phyloP scores from a whole-genome alignment of 1,284 basidiomycete species.

The Cutaneotrichosporon mucoides region DNA sequence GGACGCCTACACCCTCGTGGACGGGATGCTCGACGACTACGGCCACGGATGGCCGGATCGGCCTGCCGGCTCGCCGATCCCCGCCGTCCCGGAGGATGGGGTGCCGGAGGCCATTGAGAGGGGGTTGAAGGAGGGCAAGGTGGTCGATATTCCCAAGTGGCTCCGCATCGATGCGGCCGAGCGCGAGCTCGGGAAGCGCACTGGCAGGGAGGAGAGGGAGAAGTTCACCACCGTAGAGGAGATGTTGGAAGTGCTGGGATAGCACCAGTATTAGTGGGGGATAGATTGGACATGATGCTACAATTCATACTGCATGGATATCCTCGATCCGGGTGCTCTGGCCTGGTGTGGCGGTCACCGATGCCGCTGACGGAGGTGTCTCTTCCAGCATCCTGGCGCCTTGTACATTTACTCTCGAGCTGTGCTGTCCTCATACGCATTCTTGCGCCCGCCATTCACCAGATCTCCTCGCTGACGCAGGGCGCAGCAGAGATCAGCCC shows the following conservation, averaged over 20 bases:
- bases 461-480: too few relatives aligned
- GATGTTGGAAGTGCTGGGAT: conserved; percentile 51
- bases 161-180: conserved; percentile 39
- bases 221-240: conserved; percentile 55
- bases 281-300: neutral
- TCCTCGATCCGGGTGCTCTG: too few relatives aligned
- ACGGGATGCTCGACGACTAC: conserved; percentile 37
- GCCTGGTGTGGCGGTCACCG: too few relatives aligned
- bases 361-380: too few relatives aligned
- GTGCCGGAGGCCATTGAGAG: conserved; percentile 26
- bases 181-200: conserved; percentile 23
- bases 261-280: conserved; percentile 9
- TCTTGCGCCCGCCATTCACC: too few relatives aligned
- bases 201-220: conserved; percentile 35
- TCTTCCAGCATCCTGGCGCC: too few relatives aligned
- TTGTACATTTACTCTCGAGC: too few relatives aligned
- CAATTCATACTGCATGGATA: too few relatives aligned
- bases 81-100: conserved; percentile 22
- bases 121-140: conserved; percentile 24
- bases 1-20: conserved; percentile 65
- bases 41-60: conserved; percentile 3
- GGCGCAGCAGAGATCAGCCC: too few relatives aligned
- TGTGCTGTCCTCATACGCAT: too few relatives aligned
- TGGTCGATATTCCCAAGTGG: conserved; percentile 42
- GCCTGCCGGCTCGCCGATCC: conserved; percentile 3